Percentiles rank a stretch among this genome's conserved stretches.
These are phyloP conservation scores for Apophysomyces sp. DNA, from an alignment of 371 early-diverging fungal species.

Conservation along the genomic window DNA sequence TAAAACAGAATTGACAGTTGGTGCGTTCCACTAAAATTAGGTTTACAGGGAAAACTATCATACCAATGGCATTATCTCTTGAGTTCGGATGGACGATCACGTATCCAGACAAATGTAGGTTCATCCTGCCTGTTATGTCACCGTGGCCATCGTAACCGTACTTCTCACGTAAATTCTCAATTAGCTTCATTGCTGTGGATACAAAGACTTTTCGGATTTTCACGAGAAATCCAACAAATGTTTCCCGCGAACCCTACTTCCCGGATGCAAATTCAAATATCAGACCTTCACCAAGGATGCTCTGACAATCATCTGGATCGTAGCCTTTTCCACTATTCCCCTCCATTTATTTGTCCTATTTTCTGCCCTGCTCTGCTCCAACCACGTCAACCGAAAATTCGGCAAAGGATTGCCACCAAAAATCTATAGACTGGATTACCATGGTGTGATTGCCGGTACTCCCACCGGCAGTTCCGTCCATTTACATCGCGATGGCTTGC, in stretches of 20 bases:
- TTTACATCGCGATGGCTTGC: conserved; percentile 32
- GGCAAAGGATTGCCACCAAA: conserved; percentile 52
- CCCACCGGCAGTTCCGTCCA: conserved; percentile 48
- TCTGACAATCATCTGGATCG: conserved; percentile 40
- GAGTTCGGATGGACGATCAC: conserved; percentile 33
- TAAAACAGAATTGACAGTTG: not conserved
- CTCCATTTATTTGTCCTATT: conserved; percentile 50
- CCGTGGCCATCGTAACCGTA: too few relatives aligned
- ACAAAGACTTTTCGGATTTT: conserved; percentile 50
- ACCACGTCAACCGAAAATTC: conserved; percentile 56
- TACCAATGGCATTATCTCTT: conserved; percentile 51
- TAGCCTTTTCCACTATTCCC: conserved; percentile 50
- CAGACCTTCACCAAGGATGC: conserved; percentile 44
- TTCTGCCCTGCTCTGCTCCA: conserved; percentile 53
- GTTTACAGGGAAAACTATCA: conserved; percentile 33
- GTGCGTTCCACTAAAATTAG: not conserved
- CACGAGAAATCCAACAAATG: conserved; percentile 59
- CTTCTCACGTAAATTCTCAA: too few relatives aligned
- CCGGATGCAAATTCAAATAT: conserved; percentile 52
- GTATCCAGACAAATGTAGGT: conserved; percentile 45
- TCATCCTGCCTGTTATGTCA: not conserved
- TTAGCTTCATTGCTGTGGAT: conserved; percentile 61
- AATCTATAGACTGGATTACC: conserved; percentile 48
- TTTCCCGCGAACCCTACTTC: conserved; percentile 56
- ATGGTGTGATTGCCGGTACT: conserved; percentile 48